These are phyloP conservation scores for Leccinum fuscescens DNA, from an alignment of 1,284 basidiomycete species.

Conservation along the genomic window DNA sequence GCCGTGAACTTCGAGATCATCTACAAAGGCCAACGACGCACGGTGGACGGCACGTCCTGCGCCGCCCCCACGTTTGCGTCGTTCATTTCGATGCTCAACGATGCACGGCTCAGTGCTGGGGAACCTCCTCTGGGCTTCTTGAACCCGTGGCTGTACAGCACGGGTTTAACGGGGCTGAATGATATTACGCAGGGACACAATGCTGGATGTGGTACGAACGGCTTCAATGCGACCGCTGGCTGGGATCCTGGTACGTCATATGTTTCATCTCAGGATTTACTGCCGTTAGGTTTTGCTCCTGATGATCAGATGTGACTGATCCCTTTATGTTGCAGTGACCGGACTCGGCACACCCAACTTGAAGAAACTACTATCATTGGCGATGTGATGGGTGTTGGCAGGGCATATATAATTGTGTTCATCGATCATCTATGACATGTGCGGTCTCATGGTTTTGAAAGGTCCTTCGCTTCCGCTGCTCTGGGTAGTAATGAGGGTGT, in stretches of 20 bases:
- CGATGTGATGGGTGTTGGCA: background rate
- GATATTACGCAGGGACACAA: conserved; percentile 56
- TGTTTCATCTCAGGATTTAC: background rate
- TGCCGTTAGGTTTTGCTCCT: background rate
- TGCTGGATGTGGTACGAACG: conserved; percentile 53
- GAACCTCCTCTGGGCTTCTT: conserved; percentile 54
- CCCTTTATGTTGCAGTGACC: conserved; percentile 36
- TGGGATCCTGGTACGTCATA: conserved; percentile 43
- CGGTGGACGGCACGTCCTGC: conserved; percentile 51
- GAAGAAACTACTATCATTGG: conserved; percentile 26
- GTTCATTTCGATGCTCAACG: conserved; percentile 60
- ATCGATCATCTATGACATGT: background rate
- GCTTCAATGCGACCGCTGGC: conserved; percentile 46
- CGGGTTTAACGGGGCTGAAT: conserved; percentile 39
- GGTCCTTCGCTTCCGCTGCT: background rate
- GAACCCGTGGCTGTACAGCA: conserved; percentile 57
- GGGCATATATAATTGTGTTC: background rate
- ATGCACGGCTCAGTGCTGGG: conserved; percentile 46
- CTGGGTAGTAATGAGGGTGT: background rate
- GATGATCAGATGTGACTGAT: background rate
- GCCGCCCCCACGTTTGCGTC: conserved; percentile 21
- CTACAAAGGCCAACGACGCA: conserved; percentile 6
- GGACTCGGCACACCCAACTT: conserved; percentile 49
- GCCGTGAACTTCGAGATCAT: conserved; percentile 9
- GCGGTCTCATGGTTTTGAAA: background rate